Evolutionary conservation across 306 rosid species (phyloP).

Genomic region (Myrica gale): DNA sequence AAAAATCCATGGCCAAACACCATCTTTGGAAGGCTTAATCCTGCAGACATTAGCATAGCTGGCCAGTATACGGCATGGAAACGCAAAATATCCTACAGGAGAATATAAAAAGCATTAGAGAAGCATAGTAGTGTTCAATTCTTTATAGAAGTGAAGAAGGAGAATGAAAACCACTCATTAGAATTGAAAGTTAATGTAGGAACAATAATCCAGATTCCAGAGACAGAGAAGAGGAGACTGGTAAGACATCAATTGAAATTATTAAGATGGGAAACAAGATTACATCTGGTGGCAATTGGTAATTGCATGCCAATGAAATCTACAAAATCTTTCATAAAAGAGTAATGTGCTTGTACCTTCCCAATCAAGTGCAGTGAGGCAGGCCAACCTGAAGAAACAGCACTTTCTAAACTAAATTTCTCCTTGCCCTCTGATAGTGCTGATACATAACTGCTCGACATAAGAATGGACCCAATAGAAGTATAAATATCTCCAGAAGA

Average conservation of each 20-base stretch:
- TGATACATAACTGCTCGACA: constrained; percentile 73
- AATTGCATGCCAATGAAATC: not conserved
- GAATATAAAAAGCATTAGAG: constrained; percentile 18
- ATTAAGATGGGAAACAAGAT: not conserved
- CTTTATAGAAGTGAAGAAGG: not conserved
- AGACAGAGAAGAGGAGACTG: not conserved
- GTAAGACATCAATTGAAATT: not conserved
- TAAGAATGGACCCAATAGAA: constrained; percentile 1
- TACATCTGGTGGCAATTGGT: constrained; percentile 10
- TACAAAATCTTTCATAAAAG: constrained; percentile 1
- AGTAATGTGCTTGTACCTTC: constrained; percentile 49
- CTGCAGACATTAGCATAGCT: constrained; percentile 97
- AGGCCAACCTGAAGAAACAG: constrained; percentile 89
- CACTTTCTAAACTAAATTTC: constrained; percentile 53
- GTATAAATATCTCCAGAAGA: constrained; percentile 4
- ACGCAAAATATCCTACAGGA: constrained; percentile 84
- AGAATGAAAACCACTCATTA: not conserved
- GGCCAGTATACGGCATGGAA: constrained; percentile 99
- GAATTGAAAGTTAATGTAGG: not conserved
- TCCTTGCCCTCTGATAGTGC: constrained; percentile 69
- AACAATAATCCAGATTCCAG: constrained; percentile 2
- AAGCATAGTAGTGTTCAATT: not conserved
- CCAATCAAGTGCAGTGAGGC: constrained; percentile 92
- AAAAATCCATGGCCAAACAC: constrained; percentile 97
- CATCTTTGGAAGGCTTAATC: constrained; percentile 83